Evolutionary conservation across 805 yeast genomes (phyloP).

Genomic region (Ogataea trehaloabstinens): DNA sequence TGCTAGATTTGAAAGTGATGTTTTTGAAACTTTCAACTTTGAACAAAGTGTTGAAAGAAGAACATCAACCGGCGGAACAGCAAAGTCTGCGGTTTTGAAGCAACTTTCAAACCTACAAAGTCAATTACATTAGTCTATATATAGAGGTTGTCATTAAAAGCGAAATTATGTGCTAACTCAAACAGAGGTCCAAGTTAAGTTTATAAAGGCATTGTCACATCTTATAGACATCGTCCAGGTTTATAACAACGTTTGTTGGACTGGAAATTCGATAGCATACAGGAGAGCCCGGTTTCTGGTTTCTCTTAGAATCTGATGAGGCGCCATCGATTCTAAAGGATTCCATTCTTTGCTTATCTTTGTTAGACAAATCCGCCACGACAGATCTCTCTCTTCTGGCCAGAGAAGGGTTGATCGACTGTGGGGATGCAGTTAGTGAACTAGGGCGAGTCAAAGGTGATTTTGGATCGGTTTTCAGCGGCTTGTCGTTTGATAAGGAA

Average conservation of each 20-base stretch:
- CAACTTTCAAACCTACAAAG: constrained; percentile 51
- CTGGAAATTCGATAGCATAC: constrained; percentile 8
- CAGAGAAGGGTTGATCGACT: not conserved
- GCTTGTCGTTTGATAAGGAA: not conserved
- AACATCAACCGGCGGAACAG: constrained; percentile 96
- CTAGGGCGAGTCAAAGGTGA: not conserved
- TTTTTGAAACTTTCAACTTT: constrained; percentile 81
- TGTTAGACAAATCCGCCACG: constrained; percentile 3
- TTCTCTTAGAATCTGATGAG: not conserved
- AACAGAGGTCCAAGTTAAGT: no score
- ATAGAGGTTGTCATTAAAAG: not conserved
- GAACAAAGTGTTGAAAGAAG: constrained; percentile 96
- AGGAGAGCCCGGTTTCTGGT: not conserved
- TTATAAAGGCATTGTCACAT: not conserved
- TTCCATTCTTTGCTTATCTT: constrained; percentile 12
- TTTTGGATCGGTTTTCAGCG: not conserved
- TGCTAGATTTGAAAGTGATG: constrained; percentile 75
- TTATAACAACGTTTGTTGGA: constrained; percentile 13
- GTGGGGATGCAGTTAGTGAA: not conserved
- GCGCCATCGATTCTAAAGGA: constrained; percentile 11
- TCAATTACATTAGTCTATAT: constrained; percentile 6
- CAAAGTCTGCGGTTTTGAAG: constrained; percentile 79
- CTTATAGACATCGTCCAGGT: constrained; percentile 19
- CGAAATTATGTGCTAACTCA: not conserved
- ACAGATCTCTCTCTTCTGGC: not conserved